These are phyloP conservation scores for Neolecta irregularis DNA, from an alignment of 1,139 yeast genomes.

Conservation along the genomic window DNA sequence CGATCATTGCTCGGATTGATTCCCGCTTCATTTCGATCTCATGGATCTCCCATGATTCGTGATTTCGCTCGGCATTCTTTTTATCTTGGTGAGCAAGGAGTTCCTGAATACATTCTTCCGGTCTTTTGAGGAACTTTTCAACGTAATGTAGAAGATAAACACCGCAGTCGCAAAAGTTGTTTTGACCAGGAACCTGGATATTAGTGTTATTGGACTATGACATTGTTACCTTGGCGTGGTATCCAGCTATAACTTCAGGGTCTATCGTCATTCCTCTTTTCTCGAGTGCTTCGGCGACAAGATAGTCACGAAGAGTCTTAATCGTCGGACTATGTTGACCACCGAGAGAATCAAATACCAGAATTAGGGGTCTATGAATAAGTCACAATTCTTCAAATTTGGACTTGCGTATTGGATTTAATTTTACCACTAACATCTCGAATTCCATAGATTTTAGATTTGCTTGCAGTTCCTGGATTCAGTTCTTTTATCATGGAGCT, in stretches of 20 bases:
- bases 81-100: slow-evolving; percentile 15
- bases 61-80: slow-evolving; percentile 8
- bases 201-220: background rate
- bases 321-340: slow-evolving; percentile 42
- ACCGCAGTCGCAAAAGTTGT: slow-evolving; percentile 89
- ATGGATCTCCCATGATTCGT: slow-evolving; percentile 17
- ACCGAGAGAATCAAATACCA: slow-evolving; percentile 62
- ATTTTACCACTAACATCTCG: background rate
- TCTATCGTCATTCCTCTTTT: slow-evolving; percentile 37
- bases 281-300: slow-evolving; percentile 58
- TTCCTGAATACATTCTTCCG: slow-evolving; percentile 28
- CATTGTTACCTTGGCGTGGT: slow-evolving; percentile 29
- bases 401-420: background rate
- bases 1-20: too few species aligned
- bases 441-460: slow-evolving; percentile 3
- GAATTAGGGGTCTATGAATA: slow-evolving; percentile 34
- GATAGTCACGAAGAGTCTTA: slow-evolving; percentile 42
- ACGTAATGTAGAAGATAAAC: slow-evolving; percentile 76
- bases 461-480: too few species aligned
- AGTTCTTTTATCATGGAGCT: slow-evolving; percentile 11
- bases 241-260: slow-evolving; percentile 29
- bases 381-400: background rate
- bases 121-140: slow-evolving; percentile 43
- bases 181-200: slow-evolving; percentile 58
- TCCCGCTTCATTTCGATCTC: slow-evolving; percentile 11